Base-by-base conservation (phyloP, 2,329 filamentous ascomycete genomes). In the Davidsoniella neocaledoniae region DNA sequence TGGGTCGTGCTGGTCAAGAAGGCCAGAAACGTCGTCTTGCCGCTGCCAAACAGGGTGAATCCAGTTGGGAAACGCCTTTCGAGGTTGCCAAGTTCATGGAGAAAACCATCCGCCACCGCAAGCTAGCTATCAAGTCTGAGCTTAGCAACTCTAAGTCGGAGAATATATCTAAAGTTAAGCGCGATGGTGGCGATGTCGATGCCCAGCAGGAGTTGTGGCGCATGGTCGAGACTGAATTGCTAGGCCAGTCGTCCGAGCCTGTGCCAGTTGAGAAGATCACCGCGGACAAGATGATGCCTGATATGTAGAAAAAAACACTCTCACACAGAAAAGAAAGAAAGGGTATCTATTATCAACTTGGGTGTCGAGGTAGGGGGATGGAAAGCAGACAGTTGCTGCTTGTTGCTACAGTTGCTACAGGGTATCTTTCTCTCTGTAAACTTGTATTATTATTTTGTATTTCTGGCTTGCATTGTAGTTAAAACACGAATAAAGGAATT, bases 1-100 rank as follows among this genome's bases (percentile, higher is more conserved):
- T 98, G 37, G 90, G 88, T 39, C 76, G 83, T 48, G 91, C 91
- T 1, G 91, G 85, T 8, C 71, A 94, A 66, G 70, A 75, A 48
- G 91, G 91, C 37, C 80, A 87, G 60, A 64, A 70, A 58, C 73
- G 75, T 53, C 76, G 90, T 50, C 66, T 83, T 41, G 68, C 69
- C 39, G 73, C 74, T 42, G 85, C 86, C 1, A 60, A 68, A 46
- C 59, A 66, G 16, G 85, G 85, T 23, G 59, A 67, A 4, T 70
- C 84, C n/a, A 72, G 78, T 3, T 93, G 77, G 77, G 29, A 62
- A 26, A 77, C 68, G 19, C 65, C 69, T 1, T 52, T 59, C 1
- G 68, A 73, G 37, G 60, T 72, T n/a, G 54, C 54, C 26, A 57
- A 58, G 5, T 68, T 66, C 58, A 67, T 71, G 56, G 49, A 53